Base-by-base conservation (phyloP, 352 stramenopile genomes). In the Phytophthora pluvialis region DNA sequence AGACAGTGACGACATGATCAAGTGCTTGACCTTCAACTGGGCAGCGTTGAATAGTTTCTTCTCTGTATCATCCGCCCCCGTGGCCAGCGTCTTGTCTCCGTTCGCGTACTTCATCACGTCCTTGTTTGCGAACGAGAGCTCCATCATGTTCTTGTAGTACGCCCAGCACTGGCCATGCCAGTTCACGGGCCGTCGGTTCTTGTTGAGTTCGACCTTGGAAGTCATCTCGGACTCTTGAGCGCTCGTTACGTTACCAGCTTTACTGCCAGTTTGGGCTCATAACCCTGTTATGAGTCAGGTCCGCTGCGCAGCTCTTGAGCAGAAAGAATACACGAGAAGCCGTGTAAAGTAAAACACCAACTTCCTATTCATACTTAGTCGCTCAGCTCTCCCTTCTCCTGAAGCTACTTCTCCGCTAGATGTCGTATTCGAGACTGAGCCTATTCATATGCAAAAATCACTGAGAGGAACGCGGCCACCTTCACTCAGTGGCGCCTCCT, bases 121-220 rank as follows among this genome's bases (percentile, higher is more conserved):
- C n/a, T 65, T 52, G 1, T 50, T 39, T 12, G 8, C 57, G n/a
- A 65, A 47, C 8, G 48, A 3, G 26, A 55, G 6, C 32, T 49
- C 13, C 59, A 67, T 60, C 48, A 60, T 60, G 1, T 50, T 55
- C 21, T 67, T 54, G 48, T 36, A 60, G 59, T 50, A 67, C 40
- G 33, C 5, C 59, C 48, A 66, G 39, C n/a, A 55, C 32, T 60
- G 58, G 18, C 32, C 40, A 15, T 54, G 48, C 39, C 48, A 60
- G n/a, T 43, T 54, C 0, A 66, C 48, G 1, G 58, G 58, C 1
- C 40, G 58, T 5, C 48, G 48, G 9, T 49, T 54, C 40, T 66
- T 60, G 48, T 59, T 66, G 4, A 60, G 58, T 45, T 60, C 48
- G 21, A 66, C 48, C 49, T 60, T 66, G 1, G 5, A 28, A 15